Conservation (phyloP, 495 filamentous ascomycete genomes). For the Penicillium desertorum region DNA sequence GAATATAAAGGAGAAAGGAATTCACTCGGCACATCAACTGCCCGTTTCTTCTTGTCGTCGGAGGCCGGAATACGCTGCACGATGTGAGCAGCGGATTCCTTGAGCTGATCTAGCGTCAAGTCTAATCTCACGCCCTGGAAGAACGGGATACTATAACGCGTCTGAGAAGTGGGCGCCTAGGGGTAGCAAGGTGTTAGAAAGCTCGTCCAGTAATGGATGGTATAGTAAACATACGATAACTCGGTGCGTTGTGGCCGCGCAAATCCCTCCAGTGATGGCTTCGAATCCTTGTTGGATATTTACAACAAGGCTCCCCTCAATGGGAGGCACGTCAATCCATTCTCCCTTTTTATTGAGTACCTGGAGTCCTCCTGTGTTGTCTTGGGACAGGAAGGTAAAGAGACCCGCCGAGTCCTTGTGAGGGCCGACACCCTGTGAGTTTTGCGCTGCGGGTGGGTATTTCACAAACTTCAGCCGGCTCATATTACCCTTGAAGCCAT, state of each 20-base stretch:
- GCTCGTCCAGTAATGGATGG: not conserved
- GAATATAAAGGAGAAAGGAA: slow-evolving; percentile 44
- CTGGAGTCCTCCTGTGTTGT: slow-evolving; percentile 53
- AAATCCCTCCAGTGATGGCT: slow-evolving; percentile 84
- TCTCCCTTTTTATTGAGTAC: slow-evolving; percentile 49
- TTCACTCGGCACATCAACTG: slow-evolving; percentile 46
- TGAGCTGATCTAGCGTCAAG: slow-evolving; percentile 61
- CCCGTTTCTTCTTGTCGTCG: slow-evolving; percentile 38
- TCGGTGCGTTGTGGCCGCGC: slow-evolving; percentile 80
- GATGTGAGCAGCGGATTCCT: slow-evolving; percentile 41
- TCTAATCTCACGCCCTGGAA: slow-evolving; percentile 87
- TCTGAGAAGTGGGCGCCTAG: slow-evolving; percentile 40
- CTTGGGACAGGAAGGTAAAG: slow-evolving; percentile 53
- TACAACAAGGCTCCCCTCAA: slow-evolving; percentile 51
- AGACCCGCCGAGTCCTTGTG: slow-evolving; percentile 85
- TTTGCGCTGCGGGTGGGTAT: slow-evolving; percentile 70
- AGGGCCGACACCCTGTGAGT: slow-evolving; percentile 75
- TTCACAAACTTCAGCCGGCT: slow-evolving; percentile 94
- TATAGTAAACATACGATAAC: slow-evolving; percentile 48
- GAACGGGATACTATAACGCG: slow-evolving; percentile 82
- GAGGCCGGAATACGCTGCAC: slow-evolving; percentile 36
- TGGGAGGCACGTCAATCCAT: slow-evolving; percentile 51
- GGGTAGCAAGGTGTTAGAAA: not conserved
- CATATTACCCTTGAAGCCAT: slow-evolving; percentile 80
- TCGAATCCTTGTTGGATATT: slow-evolving; percentile 84